Conservation (phyloP, 257 asterid species). For the Echium plantagineum region DNA sequence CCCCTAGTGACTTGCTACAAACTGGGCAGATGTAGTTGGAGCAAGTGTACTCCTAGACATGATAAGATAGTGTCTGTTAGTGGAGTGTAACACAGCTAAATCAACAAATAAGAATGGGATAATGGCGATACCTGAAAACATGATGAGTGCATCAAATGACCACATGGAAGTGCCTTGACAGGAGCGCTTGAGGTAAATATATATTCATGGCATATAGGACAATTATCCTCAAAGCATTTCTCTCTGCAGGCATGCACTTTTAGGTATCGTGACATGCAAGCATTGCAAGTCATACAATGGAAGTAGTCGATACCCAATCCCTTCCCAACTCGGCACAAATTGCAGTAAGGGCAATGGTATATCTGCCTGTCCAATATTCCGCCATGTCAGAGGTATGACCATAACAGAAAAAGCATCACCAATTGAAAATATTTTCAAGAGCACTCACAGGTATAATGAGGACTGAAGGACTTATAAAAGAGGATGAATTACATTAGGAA, state of each 20-base stretch:
- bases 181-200: slow-evolving; percentile 72
- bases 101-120: background rate
- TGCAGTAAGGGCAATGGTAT: slow-evolving; percentile 92
- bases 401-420: background rate
- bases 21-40: slow-evolving; percentile 78
- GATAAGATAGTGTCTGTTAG: slow-evolving; percentile 12
- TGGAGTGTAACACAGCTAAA: background rate
- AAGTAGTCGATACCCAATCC: slow-evolving; percentile 77
- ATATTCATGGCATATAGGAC: slow-evolving; percentile 82
- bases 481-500: no score
- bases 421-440: background rate
- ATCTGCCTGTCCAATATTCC: slow-evolving; percentile 48
- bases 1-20: slow-evolving; percentile 91
- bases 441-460: background rate
- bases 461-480: no score
- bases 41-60: slow-evolving; percentile 60
- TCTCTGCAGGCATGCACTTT: slow-evolving; percentile 64
- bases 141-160: slow-evolving; percentile 83
- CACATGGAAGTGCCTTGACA: slow-evolving; percentile 74
- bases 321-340: slow-evolving; percentile 79
- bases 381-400: slow-evolving; percentile 24
- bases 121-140: slow-evolving; percentile 59
- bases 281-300: slow-evolving; percentile 95
- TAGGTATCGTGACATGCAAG: slow-evolving; percentile 67
- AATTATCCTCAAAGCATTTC: slow-evolving; percentile 74